phyloP scores from a whole-genome alignment of 2,329 filamentous ascomycete genomes.

The Paraconiothyrium sp. region DNA sequence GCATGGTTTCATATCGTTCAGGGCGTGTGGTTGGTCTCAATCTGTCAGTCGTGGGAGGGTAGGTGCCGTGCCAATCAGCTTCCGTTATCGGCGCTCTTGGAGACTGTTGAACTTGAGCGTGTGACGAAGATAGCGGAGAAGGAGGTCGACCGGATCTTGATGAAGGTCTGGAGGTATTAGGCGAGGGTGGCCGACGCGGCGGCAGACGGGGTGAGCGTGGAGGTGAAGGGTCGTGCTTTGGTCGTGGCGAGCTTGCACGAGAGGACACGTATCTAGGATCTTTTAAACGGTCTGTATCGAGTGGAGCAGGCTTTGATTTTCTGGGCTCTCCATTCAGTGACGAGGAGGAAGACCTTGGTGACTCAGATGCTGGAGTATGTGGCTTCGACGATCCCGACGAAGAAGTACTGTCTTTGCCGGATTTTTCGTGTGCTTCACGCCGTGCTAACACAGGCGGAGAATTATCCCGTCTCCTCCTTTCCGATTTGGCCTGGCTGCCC shows the following conservation, averaged over 20 bases:
- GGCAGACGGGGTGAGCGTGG: constrained; percentile 44
- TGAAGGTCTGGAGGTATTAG: constrained; percentile 36
- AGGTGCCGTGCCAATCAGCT: constrained; percentile 44
- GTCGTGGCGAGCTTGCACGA: constrained; percentile 40
- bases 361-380: constrained; percentile 32
- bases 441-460: constrained; percentile 24
- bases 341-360: constrained; percentile 45
- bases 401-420: constrained; percentile 22
- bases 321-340: constrained; percentile 35
- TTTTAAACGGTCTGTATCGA: constrained; percentile 29
- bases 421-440: constrained; percentile 24
- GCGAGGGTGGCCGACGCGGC: constrained; percentile 34
- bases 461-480: constrained; percentile 29
- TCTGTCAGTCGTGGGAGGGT: constrained; percentile 38
- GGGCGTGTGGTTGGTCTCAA: constrained; percentile 41
- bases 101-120: constrained; percentile 28
- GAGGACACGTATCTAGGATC: constrained; percentile 25
- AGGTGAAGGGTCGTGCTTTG: constrained; percentile 29
- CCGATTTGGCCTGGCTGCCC: constrained; percentile 29
- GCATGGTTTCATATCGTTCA: constrained; percentile 41
- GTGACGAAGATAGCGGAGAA: constrained; percentile 38
- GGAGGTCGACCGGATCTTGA: constrained; percentile 39
- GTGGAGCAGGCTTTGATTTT: constrained; percentile 28
- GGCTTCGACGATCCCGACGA: constrained; percentile 41
- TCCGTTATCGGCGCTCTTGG: constrained; percentile 35